phyloP scores from a whole-genome alignment of 257 asterid species.

The Cynanchum wilfordii region DNA sequence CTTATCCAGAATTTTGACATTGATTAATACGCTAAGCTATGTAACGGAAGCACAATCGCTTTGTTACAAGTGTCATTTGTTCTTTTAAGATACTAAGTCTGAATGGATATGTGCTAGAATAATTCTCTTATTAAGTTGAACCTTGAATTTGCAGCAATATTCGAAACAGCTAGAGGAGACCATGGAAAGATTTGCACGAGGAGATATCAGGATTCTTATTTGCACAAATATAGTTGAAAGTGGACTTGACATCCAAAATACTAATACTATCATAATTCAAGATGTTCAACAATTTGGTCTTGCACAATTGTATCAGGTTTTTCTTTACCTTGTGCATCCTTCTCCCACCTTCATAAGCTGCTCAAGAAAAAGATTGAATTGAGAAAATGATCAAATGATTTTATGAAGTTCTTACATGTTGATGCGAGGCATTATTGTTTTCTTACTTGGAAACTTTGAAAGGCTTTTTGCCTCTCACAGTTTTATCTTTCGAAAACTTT shows the following conservation, averaged over 20 bases:
- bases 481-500: background rate
- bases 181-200: conserved; percentile 81
- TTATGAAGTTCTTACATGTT: background rate
- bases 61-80: background rate
- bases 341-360: background rate
- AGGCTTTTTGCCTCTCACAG: background rate
- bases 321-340: conserved; percentile 10
- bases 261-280: conserved; percentile 88
- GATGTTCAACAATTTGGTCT: conserved; percentile 98
- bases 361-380: background rate
- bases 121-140: conserved; percentile 18
- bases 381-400: background rate
- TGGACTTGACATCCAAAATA: conserved; percentile 97
- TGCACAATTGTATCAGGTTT: conserved; percentile 96
- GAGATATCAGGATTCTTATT: conserved; percentile 72
- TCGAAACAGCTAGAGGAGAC: conserved; percentile 94
- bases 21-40: background rate
- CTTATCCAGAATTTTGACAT: background rate
- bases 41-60: background rate
- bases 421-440: background rate
- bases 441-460: background rate
- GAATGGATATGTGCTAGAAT: conserved; percentile 6
- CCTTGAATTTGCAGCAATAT: conserved; percentile 65
- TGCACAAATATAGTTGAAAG: conserved; percentile 98
- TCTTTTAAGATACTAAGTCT: background rate